Percentiles rank a stretch among this genome's conserved stretches.
phyloP scores from a whole-genome alignment of 306 rosid species.

The Quercus suber region DNA sequence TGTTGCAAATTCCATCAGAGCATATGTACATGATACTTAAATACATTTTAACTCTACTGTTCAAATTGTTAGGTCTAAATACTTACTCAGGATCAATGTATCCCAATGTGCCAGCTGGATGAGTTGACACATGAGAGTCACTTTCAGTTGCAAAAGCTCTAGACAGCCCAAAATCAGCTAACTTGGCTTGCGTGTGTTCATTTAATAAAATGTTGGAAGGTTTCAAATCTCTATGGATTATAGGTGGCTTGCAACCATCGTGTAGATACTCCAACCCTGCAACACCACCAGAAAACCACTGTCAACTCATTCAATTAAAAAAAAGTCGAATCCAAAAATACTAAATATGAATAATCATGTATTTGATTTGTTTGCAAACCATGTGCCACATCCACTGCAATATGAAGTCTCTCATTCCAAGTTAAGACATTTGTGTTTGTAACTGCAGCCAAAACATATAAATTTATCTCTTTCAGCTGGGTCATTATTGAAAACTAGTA shows the following conservation, averaged over 20 bases:
- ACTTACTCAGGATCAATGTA: conserved; percentile 35
- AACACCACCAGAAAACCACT: not conserved
- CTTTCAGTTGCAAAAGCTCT: not conserved
- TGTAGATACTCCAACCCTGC: conserved; percentile 17
- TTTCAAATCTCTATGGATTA: conserved; percentile 37
- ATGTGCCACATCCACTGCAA: conserved; percentile 24
- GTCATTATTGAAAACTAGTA: not conserved
- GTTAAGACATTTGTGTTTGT: not conserved
- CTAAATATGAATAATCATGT: not conserved
- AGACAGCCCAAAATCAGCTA: conserved; percentile 39
- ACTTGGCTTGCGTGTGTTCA: conserved; percentile 25
- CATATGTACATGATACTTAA: too few relatives aligned
- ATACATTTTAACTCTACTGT: too few relatives aligned
- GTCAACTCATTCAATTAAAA: not conserved
- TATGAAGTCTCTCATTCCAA: conserved; percentile 31
- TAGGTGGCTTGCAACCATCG: conserved; percentile 16
- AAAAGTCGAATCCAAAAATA: not conserved
- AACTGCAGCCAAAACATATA: not conserved
- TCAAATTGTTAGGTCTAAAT: not conserved
- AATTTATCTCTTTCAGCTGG: not conserved
- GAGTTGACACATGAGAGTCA: conserved; percentile 5
- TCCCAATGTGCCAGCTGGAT: conserved; percentile 17
- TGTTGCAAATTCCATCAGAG: not conserved
- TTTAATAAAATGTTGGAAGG: conserved; percentile 33
- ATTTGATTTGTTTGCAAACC: conserved; percentile 1